Evolutionary conservation across 345 rosid genomes (phyloP), one percentile per base, ranked within the genome.

Genomic region (Stellera chamaejasme): DNA sequence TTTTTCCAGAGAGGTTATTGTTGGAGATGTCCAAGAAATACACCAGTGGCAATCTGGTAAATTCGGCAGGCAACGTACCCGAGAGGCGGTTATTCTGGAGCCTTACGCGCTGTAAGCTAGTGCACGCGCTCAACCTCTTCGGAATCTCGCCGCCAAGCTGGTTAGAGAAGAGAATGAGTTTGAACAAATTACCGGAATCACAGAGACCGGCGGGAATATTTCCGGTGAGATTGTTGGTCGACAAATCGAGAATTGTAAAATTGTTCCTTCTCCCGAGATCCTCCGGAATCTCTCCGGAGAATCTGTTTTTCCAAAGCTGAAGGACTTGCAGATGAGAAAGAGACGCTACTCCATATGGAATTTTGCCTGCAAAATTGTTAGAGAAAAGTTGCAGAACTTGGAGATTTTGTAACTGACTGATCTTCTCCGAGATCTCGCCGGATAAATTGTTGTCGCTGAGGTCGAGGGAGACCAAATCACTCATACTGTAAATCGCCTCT

Each of bases 371-470:
- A 15, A 91, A 68, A 56, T 75, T 70, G 76, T 91, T 91, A 32
- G 90, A 82, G 65, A 91, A 91, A 36, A 91, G 92, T 61, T 91
- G 98, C 54, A 91, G 88, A 61, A 91, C 74, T 68, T 88, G 84
- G 73, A 91, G 60, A 51, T 68, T 80, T 59, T 82, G 77, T 54
- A 88, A 42, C 56, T 79, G 80, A 49, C 52, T 27, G 11, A 88
- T 46, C 11, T 56, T 64, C 47, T 86, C 87, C 0, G 93, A 82
- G 56, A 92, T 79, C 71, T 86, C 88, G 14, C 98, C 96, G 0
- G 87, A 71, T 26, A 92, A 65, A 1, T 49, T 77, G 66, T 92
- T 92, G 56, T 86, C 88, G 44, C 96, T 88, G 13, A 86, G 77
- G 66, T 92, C 96, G 45, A 92, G 90, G 10, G 96, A 84, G 14